Evolutionary conservation across 208 protist genomes (phyloP).

Genomic region (Acanthamoeba lenticulata): DNA sequence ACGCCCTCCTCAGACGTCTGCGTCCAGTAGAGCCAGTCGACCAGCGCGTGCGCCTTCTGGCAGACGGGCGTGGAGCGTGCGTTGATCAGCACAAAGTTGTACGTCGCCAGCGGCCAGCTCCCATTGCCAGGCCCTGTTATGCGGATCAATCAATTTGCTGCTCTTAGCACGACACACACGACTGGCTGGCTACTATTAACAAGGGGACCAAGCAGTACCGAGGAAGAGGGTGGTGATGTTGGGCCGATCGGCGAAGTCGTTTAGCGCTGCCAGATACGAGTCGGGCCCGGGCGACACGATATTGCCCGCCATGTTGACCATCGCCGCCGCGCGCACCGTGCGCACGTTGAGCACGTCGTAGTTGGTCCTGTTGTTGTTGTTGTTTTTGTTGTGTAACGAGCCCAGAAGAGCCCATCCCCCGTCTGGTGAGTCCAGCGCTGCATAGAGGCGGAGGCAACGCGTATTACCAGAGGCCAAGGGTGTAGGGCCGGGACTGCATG

Average conservation of each 20-base stretch:
- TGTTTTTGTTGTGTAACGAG: background rate
- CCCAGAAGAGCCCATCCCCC: background rate
- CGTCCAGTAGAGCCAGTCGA: conserved; percentile 49
- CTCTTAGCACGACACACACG: background rate
- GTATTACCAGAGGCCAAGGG: background rate
- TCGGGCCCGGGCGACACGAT: background rate
- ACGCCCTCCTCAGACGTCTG: background rate
- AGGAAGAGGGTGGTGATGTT: background rate
- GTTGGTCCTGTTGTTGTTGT: background rate
- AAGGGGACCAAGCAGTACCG: background rate
- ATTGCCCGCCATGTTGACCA: conserved; percentile 19
- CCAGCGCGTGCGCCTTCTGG: background rate
- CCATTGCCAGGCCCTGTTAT: background rate
- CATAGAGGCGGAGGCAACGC: too few species aligned
- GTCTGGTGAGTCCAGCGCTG: background rate
- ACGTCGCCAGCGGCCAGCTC: background rate
- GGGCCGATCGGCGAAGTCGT: background rate
- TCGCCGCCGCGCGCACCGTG: background rate
- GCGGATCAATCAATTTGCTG: background rate
- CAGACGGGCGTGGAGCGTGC: background rate
- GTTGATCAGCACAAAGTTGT: background rate
- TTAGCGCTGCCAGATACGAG: background rate
- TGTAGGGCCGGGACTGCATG: background rate
- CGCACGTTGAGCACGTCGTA: background rate
- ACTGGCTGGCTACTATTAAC: background rate